Conservation (phyloP, 139 green algal species). For the Chlamydomonas asymmetrica region DNA sequence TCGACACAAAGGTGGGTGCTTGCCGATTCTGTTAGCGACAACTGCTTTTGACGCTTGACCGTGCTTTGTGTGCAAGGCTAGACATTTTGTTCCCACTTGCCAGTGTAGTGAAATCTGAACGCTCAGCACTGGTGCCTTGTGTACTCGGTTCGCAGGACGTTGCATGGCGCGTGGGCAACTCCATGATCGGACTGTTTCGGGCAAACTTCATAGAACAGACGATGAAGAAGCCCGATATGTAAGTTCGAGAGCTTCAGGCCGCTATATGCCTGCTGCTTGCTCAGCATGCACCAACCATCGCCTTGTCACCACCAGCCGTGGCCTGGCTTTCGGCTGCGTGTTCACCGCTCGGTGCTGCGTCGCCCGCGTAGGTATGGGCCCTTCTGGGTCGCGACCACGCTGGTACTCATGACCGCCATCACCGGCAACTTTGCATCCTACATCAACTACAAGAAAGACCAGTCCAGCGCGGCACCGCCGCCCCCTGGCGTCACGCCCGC, state of each 20-base stretch:
- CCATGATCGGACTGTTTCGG: slow-evolving; percentile 68
- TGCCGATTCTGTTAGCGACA: too few relatives aligned
- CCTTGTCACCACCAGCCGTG: too few relatives aligned
- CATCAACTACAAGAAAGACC: slow-evolving; percentile 48
- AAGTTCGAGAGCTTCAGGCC: slow-evolving; percentile 18
- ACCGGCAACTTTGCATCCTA: slow-evolving; percentile 75
- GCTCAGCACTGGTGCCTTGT: too few relatives aligned
- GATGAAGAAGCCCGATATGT: slow-evolving; percentile 74
- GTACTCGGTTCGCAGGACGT: slow-evolving; percentile 64
- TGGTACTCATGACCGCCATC: slow-evolving; percentile 82
- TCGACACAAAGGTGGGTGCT: slow-evolving; percentile 75
- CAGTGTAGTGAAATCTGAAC: not conserved
- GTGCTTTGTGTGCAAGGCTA: too few relatives aligned
- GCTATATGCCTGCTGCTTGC: too few relatives aligned
- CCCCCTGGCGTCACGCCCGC: too few relatives aligned
- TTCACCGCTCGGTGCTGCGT: not conserved
- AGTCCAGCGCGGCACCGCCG: slow-evolving; percentile 47
- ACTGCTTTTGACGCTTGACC: too few relatives aligned
- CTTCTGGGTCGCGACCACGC: slow-evolving; percentile 86
- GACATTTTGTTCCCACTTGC: not conserved
- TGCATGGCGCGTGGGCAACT: slow-evolving; percentile 64
- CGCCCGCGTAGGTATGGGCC: slow-evolving; percentile 70
- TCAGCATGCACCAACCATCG: too few relatives aligned
- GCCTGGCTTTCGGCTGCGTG: too few relatives aligned
- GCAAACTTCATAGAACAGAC: slow-evolving; percentile 77